Percentiles rank a stretch among this genome's conserved stretches.
These are phyloP conservation scores for Paraleonurus japonicus DNA, from an alignment of 257 asterid genomes.

Conservation along the genomic window DNA sequence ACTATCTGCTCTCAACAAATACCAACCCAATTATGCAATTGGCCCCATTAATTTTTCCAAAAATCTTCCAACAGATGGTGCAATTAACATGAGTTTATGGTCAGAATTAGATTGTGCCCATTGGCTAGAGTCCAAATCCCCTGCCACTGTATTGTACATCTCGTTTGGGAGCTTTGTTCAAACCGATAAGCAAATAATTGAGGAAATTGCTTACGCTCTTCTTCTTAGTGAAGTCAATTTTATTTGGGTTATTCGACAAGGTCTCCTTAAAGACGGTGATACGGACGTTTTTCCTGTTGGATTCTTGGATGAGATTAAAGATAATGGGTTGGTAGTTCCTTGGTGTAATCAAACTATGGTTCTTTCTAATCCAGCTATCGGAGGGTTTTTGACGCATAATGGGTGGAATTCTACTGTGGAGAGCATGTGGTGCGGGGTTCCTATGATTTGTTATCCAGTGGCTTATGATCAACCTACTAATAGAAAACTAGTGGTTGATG, in stretches of 20 bases:
- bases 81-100: conserved; percentile 23
- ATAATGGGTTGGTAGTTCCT: conserved; percentile 40
- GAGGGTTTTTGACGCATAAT: conserved; percentile 39
- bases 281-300: conserved; percentile 28
- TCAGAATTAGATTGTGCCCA: not conserved
- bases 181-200: not conserved
- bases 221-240: conserved; percentile 11
- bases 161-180: conserved; percentile 20
- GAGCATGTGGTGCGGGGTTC: conserved; percentile 40
- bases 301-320: conserved; percentile 18
- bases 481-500: conserved; percentile 37
- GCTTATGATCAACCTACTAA: conserved; percentile 35
- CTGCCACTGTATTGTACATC: conserved; percentile 15
- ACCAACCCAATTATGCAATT: conserved; percentile 42
- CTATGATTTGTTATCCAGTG: conserved; percentile 37
- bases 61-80: not conserved
- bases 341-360: conserved; percentile 56
- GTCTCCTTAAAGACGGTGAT: not conserved
- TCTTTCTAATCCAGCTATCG: conserved; percentile 38
- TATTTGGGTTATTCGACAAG: conserved; percentile 15
- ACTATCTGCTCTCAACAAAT: conserved; percentile 33
- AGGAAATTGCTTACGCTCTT: conserved; percentile 17
- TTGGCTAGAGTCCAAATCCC: conserved; percentile 24
- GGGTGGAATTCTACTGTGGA: conserved; percentile 46
- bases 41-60: conserved; percentile 47